phyloP scores from a whole-genome alignment of 1,284 basidiomycete genomes.

The Cystobasidium sp. region DNA sequence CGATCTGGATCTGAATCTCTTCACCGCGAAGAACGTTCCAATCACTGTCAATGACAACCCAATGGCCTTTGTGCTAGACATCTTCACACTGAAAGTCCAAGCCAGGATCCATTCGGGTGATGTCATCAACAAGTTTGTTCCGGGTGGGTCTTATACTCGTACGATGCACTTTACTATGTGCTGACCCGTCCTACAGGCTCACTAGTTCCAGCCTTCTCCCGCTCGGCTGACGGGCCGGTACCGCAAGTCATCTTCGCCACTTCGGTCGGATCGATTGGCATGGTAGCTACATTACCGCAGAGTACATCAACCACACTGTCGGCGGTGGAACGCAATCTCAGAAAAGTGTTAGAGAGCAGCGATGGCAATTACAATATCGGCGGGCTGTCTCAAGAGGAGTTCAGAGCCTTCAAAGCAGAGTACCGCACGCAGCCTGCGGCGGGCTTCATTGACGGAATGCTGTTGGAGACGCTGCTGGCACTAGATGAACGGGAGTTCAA shows the following conservation, averaged over 20 bases:
- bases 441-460: slow-evolving; percentile 89
- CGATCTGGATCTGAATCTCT: slow-evolving; percentile 74
- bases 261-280: slow-evolving; percentile 76
- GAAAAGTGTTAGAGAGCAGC: slow-evolving; percentile 61
- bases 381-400: slow-evolving; percentile 59
- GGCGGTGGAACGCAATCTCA: slow-evolving; percentile 77
- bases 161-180: neutral
- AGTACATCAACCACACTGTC: slow-evolving; percentile 69
- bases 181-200: slow-evolving; percentile 26
- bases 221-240: slow-evolving; percentile 22
- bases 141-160: slow-evolving; percentile 51
- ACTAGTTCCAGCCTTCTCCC: slow-evolving; percentile 29
- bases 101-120: slow-evolving; percentile 60
- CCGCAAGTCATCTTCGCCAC: slow-evolving; percentile 73
- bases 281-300: slow-evolving; percentile 70
- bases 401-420: slow-evolving; percentile 66
- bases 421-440: slow-evolving; percentile 56
- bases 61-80: slow-evolving; percentile 12
- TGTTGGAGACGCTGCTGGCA: slow-evolving; percentile 56
- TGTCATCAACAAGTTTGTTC: slow-evolving; percentile 57
- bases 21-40: slow-evolving; percentile 62
- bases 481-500: slow-evolving; percentile 43
- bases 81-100: slow-evolving; percentile 54
- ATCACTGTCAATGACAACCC: neutral
- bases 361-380: slow-evolving; percentile 63